phyloP scores from a whole-genome alignment of 2,329 filamentous ascomycete genomes.

The Phialemoniopsis sp. region DNA sequence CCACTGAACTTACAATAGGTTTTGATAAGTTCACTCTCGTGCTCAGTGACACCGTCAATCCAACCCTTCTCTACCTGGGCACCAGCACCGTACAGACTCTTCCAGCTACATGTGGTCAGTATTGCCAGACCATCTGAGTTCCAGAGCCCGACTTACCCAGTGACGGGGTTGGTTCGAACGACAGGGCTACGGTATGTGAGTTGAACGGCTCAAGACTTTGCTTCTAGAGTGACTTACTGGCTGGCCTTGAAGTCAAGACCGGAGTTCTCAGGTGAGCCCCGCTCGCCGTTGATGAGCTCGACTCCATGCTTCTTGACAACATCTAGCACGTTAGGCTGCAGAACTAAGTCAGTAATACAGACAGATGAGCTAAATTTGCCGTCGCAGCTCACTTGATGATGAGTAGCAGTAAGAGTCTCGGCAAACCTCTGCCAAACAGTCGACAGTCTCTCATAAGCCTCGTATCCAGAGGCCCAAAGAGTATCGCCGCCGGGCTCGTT shows the following conservation, averaged over 20 bases:
- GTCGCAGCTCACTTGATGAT: too few species aligned
- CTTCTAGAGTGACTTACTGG: too few species aligned
- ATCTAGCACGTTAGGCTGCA: conserved; percentile 23
- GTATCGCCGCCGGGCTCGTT: conserved; percentile 38
- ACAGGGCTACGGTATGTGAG: too few species aligned
- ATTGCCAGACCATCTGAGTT: conserved; percentile 64
- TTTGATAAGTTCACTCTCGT: conserved; percentile 22
- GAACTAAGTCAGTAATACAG: too few species aligned
- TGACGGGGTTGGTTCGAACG: conserved; percentile 23
- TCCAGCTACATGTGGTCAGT: conserved; percentile 57
- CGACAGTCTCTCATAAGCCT: conserved; percentile 32
- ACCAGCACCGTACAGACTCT: conserved; percentile 23
- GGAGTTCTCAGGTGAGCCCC: conserved; percentile 19
- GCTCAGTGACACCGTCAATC: conserved; percentile 25
- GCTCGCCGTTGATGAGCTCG: conserved; percentile 21
- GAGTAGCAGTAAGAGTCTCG: conserved; percentile 19
- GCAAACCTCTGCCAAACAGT: conserved; percentile 16
- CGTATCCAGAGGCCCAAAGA: conserved; percentile 36
- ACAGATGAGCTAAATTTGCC: too few species aligned
- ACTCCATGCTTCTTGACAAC: conserved; percentile 29
- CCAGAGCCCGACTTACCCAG: too few species aligned
- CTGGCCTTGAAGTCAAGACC: conserved; percentile 19
- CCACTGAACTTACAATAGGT: too few species aligned
- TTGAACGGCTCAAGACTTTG: too few species aligned
- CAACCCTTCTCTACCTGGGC: conserved; percentile 19